phyloP scores from a whole-genome alignment of 2,329 filamentous ascomycete genomes.

The Grosmannia clavigera region DNA sequence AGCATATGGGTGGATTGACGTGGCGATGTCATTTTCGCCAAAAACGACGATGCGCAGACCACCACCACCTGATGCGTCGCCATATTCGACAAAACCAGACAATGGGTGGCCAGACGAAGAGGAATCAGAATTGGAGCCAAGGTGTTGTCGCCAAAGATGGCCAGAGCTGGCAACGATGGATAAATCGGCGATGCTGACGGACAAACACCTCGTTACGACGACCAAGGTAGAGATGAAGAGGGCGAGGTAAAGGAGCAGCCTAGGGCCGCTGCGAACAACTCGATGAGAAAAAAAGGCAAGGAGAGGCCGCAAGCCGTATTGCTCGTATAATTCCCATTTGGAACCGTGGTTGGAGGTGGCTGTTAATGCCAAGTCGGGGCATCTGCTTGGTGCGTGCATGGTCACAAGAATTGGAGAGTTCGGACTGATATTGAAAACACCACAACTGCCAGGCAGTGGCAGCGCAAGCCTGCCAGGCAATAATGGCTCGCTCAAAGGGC shows the following conservation, averaged over 20 bases:
- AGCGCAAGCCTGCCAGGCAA: background rate
- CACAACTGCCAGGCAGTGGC: background rate
- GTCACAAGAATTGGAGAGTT: background rate
- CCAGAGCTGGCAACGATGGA: constrained; percentile 10
- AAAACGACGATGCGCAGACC: constrained; percentile 39
- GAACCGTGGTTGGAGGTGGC: background rate
- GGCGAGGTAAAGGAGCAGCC: constrained; percentile 16
- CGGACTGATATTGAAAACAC: background rate
- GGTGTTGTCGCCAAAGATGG: constrained; percentile 10
- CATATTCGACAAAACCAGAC: constrained; percentile 3
- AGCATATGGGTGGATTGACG: constrained; percentile 9
- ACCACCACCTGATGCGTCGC: constrained; percentile 12
- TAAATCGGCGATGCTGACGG: constrained; percentile 11
- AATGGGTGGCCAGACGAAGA: background rate
- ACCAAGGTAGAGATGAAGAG: constrained; percentile 12
- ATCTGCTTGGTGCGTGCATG: background rate
- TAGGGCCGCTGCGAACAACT: constrained; percentile 18
- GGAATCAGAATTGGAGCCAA: background rate
- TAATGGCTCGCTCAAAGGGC: background rate
- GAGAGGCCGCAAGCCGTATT: constrained; percentile 6
- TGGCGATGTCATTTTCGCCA: constrained; percentile 35
- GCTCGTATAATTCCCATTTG: background rate
- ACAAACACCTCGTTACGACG: constrained; percentile 14
- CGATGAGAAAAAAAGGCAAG: constrained; percentile 18
- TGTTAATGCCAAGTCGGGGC: background rate